Evolutionary conservation across 306 rosid genomes (phyloP).

Genomic region (Cicer judaicum): DNA sequence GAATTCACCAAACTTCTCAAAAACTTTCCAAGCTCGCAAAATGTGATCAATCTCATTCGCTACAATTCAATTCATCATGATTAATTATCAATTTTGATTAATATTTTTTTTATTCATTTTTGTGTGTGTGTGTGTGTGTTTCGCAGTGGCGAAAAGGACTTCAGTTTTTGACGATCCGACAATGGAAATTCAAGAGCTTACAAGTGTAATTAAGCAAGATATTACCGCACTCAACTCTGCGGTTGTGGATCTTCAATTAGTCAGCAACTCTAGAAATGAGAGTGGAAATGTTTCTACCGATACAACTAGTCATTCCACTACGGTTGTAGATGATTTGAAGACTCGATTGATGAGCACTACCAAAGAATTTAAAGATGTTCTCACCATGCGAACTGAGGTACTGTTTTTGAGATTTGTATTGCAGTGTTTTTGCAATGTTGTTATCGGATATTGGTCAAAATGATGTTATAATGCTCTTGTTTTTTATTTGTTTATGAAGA

Average conservation of each 20-base stretch:
- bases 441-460: background rate
- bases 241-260: constrained; percentile 88
- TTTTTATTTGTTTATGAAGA: constrained; percentile 58
- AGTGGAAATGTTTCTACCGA: constrained; percentile 78
- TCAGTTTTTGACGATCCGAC: constrained; percentile 92
- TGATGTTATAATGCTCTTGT: constrained; percentile 31
- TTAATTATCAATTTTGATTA: background rate
- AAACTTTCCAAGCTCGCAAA: constrained; percentile 90
- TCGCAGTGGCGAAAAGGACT: constrained; percentile 91
- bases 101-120: background rate
- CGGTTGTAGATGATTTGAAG: constrained; percentile 93
- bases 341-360: constrained; percentile 90
- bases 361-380: constrained; percentile 95
- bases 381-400: constrained; percentile 96
- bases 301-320: constrained; percentile 86
- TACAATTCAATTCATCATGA: background rate
- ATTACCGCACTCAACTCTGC: constrained; percentile 93
- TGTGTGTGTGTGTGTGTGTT: background rate
- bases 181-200: constrained; percentile 91
- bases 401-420: background rate
- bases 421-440: background rate
- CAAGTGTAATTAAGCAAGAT: constrained; percentile 90
- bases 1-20: constrained; percentile 93
- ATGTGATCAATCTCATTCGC: constrained; percentile 57
- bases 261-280: constrained; percentile 68